These are phyloP conservation scores for Apiospora sp. DNA, from an alignment of 2,329 filamentous ascomycete genomes.

Conservation along the genomic window DNA sequence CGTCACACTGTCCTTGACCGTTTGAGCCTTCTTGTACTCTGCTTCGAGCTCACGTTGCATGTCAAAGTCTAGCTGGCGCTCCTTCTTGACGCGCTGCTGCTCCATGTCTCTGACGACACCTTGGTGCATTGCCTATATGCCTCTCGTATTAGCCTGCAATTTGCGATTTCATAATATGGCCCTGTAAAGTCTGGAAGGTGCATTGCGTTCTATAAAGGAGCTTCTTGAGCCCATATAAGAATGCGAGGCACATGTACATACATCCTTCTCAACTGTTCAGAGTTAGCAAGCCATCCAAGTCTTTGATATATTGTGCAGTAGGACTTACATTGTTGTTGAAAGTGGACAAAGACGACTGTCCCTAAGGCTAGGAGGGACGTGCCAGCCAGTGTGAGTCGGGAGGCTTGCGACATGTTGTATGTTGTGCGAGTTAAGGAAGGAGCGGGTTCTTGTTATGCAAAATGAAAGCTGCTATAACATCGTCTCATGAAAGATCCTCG, in stretches of 20 bases:
- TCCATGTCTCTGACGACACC: conserved; percentile 96
- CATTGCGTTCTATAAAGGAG: background rate
- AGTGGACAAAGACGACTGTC: conserved; percentile 88
- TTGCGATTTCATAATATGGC: background rate
- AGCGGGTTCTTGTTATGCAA: background rate
- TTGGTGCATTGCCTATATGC: conserved; percentile 84
- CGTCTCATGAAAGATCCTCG: background rate
- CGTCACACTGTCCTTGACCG: conserved; percentile 54
- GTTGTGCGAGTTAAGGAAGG: background rate
- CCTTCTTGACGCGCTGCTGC: conserved; percentile 87
- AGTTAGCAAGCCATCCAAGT: background rate
- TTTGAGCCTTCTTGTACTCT: conserved; percentile 90
- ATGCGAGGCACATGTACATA: conserved; percentile 53
- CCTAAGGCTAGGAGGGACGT: conserved; percentile 79
- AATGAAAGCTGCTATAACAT: background rate
- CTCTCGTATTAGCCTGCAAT: background rate
- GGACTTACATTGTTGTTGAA: conserved; percentile 70
- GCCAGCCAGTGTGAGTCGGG: conserved; percentile 82
- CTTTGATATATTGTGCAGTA: background rate
- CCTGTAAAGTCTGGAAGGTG: background rate
- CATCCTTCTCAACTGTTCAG: conserved; percentile 71
- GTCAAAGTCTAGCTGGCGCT: conserved; percentile 94
- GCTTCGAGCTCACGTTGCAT: conserved; percentile 85
- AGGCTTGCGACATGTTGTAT: conserved; percentile 81
- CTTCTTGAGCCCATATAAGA: background rate